Percentiles rank a stretch among this genome's conserved stretches.
phyloP scores from a whole-genome alignment of 1,284 basidiomycete genomes.

The Sutorius eximius region DNA sequence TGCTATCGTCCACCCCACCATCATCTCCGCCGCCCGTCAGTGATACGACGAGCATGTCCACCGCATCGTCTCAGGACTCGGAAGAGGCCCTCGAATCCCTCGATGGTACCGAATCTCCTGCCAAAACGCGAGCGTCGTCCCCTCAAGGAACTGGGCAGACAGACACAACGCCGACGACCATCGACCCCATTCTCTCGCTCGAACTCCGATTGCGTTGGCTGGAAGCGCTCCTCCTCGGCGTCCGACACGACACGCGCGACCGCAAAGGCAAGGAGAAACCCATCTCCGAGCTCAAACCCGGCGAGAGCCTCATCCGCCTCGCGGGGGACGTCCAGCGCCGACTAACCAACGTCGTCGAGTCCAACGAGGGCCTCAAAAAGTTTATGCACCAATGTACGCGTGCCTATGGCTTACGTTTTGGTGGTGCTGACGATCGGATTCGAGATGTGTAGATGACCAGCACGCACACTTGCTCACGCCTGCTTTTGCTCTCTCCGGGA shows the following conservation, averaged over 20 bases:
- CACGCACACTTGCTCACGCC: conserved; percentile 71
- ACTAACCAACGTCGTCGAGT: conserved; percentile 55
- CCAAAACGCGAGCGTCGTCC: conserved; percentile 12
- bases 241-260: conserved; percentile 46
- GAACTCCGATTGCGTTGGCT: conserved; percentile 74
- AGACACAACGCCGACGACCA: conserved; percentile 30
- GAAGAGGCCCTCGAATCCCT: conserved; percentile 31
- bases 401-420: not conserved
- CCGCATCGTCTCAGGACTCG: conserved; percentile 19
- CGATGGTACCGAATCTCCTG: conserved; percentile 28
- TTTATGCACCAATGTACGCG: conserved; percentile 70
- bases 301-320: conserved; percentile 55
- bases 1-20: conserved; percentile 63
- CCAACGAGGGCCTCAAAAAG: conserved; percentile 66
- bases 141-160: not conserved
- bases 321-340: conserved; percentile 60
- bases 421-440: not conserved
- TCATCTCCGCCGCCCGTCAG: conserved; percentile 53
- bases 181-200: conserved; percentile 65
- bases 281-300: conserved; percentile 39
- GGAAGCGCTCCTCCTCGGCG: conserved; percentile 70
- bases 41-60: conserved; percentile 20
- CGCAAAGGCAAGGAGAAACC: conserved; percentile 32
- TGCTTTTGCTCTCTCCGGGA: conserved; percentile 66
- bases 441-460: conserved; percentile 56